Base-by-base conservation (phyloP, 495 filamentous ascomycete genomes). In the Pyrenopolyporus hunteri region DNA sequence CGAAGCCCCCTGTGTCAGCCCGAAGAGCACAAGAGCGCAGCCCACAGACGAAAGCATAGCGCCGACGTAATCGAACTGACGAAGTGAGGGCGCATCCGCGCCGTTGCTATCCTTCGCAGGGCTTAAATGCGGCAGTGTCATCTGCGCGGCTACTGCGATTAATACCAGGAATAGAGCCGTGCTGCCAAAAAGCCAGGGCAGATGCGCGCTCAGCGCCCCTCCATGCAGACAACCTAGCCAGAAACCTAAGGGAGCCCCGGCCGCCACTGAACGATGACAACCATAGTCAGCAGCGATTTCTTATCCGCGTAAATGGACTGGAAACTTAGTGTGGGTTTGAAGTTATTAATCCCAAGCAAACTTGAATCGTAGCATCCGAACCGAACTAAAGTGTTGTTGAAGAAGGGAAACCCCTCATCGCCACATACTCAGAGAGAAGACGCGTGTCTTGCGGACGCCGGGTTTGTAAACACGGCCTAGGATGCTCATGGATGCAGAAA, bases 401-500 rank as follows among this genome's bases (percentile, higher is more conserved):
- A n/a, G 25, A 32, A 39, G 26, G 2, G n/a, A 35, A n/a, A 28
- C 10, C 20, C 1, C 6, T 17, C 9, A 2, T 11, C 14, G 14
- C 14, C 17, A 51, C 55, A 26, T 51, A 59, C 55, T 88, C 9
- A 85, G 32, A 0, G 78, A 73, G 53, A 90, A 88, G 0, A 80
- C 77, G 70, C 89, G 80, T 20, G 84, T 78, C 73, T 88, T 86
- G 53, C 79, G 76, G 25, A 63, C 70, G 0, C 82, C 82, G 0
- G 79, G 78, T 1, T 68, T 66, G 50, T 86, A 88, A 0, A 79
- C 76, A 0, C 74, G 67, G 0, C 85, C 87, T 1, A 88, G 60
- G 14, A 87, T 73, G 5, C 85, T 86, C 35, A 87, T 66, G 0
- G 72, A 80, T 44, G 87, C 86, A 0, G 85, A 85, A 19, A 87